Evolutionary conservation across 805 yeast genomes (phyloP), one percentile per base, ranked within the genome.

Genomic region (Tetrapisispora nanseiensis): DNA sequence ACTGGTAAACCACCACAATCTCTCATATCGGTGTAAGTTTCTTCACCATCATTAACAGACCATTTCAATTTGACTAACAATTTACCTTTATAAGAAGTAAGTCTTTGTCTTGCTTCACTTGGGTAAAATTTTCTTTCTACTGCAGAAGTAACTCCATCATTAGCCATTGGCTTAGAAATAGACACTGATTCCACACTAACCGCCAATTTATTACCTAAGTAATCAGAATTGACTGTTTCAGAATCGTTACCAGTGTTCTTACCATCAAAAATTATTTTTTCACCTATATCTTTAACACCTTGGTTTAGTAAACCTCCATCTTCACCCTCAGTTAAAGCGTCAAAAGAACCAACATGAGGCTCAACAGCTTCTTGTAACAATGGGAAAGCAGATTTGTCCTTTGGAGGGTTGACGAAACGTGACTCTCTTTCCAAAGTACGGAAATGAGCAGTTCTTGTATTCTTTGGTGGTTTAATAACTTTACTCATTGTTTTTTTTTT

Each of bases 301-400:
- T 82, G 67, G 61, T 89, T 86, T 46, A 92, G 70, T 21, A 92
- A 63, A 6, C 96, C 96, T 37, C 90, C 95, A 34, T 71, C 79
- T 20, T 84, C 78, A 34, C 95, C 95, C 45, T 85, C 95, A 20
- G 95, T 84, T 44, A 92, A 70, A 5, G 97, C 97, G 70, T 92
- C 83, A 72, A 92, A 92, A 1, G 97, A 90, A 8, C 95, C 97
- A 43, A 92, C 76, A 62, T 92, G 98, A 5, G 98, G 98, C 44
- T 78, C 78, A 32, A 92, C 92, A 13, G 98, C 97, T 48, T 86
- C 95, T 45, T 75, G 75, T 29, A 92, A 72, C 32, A 87, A 66
- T 13, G 96, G 95, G 55, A 68, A 90, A 7, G 85, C 85, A 24
- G 86, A 72, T 60, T 82, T 75, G 56, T 85, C 95, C 65, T 77